Base-by-base conservation (phyloP, 306 rosid genomes). In the Rubus parviflorus region DNA sequence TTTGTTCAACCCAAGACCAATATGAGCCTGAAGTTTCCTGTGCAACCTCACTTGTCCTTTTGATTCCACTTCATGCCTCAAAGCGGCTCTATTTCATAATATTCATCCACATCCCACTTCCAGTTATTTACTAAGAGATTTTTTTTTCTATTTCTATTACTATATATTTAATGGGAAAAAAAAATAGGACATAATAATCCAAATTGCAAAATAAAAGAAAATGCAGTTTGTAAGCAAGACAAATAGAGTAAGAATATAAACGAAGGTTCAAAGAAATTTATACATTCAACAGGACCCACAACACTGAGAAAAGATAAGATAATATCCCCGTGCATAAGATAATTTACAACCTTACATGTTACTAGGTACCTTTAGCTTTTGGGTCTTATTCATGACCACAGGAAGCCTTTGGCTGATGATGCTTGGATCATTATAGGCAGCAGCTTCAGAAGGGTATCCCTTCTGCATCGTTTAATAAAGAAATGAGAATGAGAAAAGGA, bases 391-490 rank as follows among this genome's bases (percentile, higher is more conserved):
- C 89, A 57, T 78, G 76, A 91, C 62, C 62, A 91, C 78, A 40
- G 97, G 97, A 76, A 92, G 97, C 87, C 78, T 83, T 85, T 88
- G 83, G 91, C 90, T 86, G 87, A 90, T 86, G 82, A 78, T 48
- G 79, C 90, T 82, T 61, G 99, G 99, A 87, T 95, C 99, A 70
- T 66, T 88, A 75, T 89, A 95, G 6, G 91, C 88, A 69, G 90
- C 90, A 70, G 96, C 80, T 82, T 95, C 97, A 58, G 91, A 71
- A 23, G 99, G 90, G 79, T 85, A 75, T 54, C 97, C 97, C 77
- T 87, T 86, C 99, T 95, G 97, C 90, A 81, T 30, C 78, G 78
- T 72, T 73, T 48, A 45, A 79, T 66, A 47, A 78, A 41, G 80
- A 68, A 77, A 72, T 70, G 70, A 84, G 81, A 77, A 75, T 74